Conservation (phyloP, 768 basidiomycete genomes). For the Hericium coralloides region DNA sequence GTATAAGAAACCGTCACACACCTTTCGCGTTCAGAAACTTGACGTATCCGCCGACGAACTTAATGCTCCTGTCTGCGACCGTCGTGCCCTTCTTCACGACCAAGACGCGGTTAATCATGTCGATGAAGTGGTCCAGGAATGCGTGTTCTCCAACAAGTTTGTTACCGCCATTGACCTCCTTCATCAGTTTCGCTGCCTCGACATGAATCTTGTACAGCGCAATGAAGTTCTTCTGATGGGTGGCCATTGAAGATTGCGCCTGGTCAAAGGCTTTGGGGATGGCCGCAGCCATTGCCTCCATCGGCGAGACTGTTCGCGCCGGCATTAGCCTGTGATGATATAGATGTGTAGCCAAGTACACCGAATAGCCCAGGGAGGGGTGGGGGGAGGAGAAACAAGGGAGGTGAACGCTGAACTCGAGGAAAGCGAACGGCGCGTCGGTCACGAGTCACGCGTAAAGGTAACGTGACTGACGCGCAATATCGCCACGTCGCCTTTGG, state of each 20-base stretch:
- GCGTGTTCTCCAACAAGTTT: constrained; percentile 67
- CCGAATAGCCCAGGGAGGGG: background rate
- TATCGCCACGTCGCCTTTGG: too few species aligned
- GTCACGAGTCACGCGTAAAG: background rate
- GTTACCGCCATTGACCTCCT: constrained; percentile 34
- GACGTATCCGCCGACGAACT: constrained; percentile 75
- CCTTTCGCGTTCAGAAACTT: constrained; percentile 72
- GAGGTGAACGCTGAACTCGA: background rate
- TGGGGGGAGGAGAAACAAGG: background rate
- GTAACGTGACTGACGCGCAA: background rate
- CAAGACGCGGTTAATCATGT: constrained; percentile 51
- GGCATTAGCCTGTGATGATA: background rate
- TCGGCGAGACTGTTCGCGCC: background rate
- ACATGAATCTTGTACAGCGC: constrained; percentile 72
- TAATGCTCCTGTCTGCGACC: constrained; percentile 69
- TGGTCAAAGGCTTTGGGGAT: constrained; percentile 73
- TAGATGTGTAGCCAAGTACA: too few species aligned
- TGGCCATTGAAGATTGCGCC: constrained; percentile 61
- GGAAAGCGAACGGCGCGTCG: background rate
- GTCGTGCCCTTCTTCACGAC: constrained; percentile 72
- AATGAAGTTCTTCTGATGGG: constrained; percentile 86
- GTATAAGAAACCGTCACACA: constrained; percentile 21
- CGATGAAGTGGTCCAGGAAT: constrained; percentile 61
- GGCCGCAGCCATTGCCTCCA: constrained; percentile 12
- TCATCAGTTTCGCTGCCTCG: constrained; percentile 46